Evolutionary conservation across 352 stramenopile species (phyloP).

Genomic region (Saprolegnia parasitica): DNA sequence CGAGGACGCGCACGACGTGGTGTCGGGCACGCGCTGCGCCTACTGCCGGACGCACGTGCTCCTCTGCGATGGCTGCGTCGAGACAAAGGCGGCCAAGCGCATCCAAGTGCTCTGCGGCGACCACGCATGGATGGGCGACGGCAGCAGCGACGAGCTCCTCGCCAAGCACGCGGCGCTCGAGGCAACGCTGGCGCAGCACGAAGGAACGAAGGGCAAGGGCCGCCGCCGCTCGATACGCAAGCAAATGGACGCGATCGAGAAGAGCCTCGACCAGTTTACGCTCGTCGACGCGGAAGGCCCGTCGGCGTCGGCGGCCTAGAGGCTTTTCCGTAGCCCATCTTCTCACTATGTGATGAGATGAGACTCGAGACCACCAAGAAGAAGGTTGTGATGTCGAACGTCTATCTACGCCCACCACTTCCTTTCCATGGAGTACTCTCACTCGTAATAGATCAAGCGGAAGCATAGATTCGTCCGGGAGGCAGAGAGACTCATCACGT

Average conservation of each 20-base stretch:
- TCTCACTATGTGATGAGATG: too few species aligned
- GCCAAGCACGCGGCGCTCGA: constrained; percentile 36
- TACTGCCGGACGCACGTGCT: constrained; percentile 81
- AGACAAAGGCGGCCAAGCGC: constrained; percentile 28
- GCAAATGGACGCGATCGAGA: constrained; percentile 64
- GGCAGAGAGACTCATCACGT: too few species aligned
- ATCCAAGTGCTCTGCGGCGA: constrained; percentile 49
- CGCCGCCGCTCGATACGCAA: constrained; percentile 73
- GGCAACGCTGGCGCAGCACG: constrained; percentile 33
- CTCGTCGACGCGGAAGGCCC: too few species aligned
- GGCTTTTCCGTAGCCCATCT: too few species aligned
- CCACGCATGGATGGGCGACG: constrained; percentile 49
- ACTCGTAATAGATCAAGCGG: too few species aligned
- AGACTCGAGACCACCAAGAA: too few species aligned
- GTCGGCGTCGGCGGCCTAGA: too few species aligned
- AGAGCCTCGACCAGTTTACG: constrained; percentile 53
- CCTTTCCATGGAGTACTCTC: too few species aligned
- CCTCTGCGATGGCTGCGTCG: constrained; percentile 53
- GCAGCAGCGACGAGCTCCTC: constrained; percentile 40
- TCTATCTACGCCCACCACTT: too few species aligned
- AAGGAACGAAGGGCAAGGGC: constrained; percentile 53
- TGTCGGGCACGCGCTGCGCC: constrained; percentile 56
- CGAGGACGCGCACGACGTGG: constrained; percentile 50
- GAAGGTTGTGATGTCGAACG: too few species aligned
- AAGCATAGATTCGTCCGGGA: too few species aligned